Evolutionary conservation across 352 stramenopile species (phyloP).

Genomic region (Pythium scleroteichum): DNA sequence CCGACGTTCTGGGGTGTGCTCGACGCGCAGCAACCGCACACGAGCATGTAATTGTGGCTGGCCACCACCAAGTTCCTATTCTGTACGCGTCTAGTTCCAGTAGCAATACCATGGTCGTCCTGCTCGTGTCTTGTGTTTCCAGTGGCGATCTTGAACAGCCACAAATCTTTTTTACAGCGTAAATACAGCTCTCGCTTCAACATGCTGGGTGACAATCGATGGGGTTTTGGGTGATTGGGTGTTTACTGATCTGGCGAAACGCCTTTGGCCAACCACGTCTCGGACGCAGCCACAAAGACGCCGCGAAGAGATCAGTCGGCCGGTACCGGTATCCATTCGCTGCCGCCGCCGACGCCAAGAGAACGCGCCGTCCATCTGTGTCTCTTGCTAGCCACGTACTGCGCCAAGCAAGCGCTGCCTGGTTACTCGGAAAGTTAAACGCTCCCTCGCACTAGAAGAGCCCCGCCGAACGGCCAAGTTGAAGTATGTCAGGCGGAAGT

Average conservation of each 20-base stretch:
- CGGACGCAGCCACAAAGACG: conserved; percentile 10
- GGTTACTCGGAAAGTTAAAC: not conserved
- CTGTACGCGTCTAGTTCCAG: conserved; percentile 11
- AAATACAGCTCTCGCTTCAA: conserved; percentile 15
- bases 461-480: conserved; percentile 7
- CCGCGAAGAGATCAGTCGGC: conserved; percentile 15
- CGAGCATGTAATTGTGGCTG: conserved; percentile 20
- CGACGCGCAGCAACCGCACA: conserved; percentile 35
- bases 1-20: conserved; percentile 74
- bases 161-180: not conserved
- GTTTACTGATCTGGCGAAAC: conserved; percentile 15
- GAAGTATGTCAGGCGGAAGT: conserved; percentile 38
- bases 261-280: conserved; percentile 20
- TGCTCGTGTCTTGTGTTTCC: not conserved
- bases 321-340: conserved; percentile 1
- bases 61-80: not conserved
- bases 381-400: no score
- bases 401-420: no score
- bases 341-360: conserved; percentile 1
- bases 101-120: conserved; percentile 13
- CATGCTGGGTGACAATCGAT: not conserved
- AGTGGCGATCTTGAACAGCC: conserved; percentile 5
- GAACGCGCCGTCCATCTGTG: conserved; percentile 4
- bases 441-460: not conserved
- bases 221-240: conserved; percentile 18